Conservation (phyloP, 2,329 filamentous ascomycete species). For the Nemania diffusa region DNA sequence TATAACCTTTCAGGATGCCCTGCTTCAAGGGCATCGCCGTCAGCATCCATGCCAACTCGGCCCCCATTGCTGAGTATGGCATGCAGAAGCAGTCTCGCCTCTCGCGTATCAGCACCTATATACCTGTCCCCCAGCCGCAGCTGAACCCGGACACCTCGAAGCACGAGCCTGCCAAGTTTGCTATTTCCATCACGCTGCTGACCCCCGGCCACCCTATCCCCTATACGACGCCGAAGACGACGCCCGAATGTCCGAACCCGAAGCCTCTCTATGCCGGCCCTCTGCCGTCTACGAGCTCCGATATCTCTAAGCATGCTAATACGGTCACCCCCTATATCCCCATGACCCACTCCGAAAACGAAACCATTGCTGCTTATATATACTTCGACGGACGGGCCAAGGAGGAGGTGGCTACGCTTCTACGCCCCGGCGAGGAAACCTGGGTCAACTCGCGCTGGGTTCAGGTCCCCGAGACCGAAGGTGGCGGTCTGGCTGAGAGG, state of each 20-base stretch:
- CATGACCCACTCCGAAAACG: slow-evolving; percentile 90
- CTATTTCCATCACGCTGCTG: slow-evolving; percentile 95
- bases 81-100: slow-evolving; percentile 93
- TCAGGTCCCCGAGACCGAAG: slow-evolving; percentile 88
- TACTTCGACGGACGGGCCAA: slow-evolving; percentile 97
- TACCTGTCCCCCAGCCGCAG: slow-evolving; percentile 90
- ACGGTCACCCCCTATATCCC: slow-evolving; percentile 88
- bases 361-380: slow-evolving; percentile 98
- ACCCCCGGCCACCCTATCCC: slow-evolving; percentile 89
- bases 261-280: slow-evolving; percentile 83
- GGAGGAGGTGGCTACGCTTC: slow-evolving; percentile 94
- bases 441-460: slow-evolving; percentile 99
- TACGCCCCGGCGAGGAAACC: slow-evolving; percentile 93
- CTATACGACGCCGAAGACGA: slow-evolving; percentile 88
- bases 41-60: slow-evolving; percentile 85
- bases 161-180: slow-evolving; percentile 94
- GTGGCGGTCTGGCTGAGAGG: slow-evolving; percentile 92
- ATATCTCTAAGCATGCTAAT: slow-evolving; percentile 60
- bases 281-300: slow-evolving; percentile 65
- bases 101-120: slow-evolving; percentile 95
- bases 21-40: slow-evolving; percentile 99
- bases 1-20: slow-evolving; percentile 69
- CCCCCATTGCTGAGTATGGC: slow-evolving; percentile 90
- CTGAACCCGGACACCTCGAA: slow-evolving; percentile 76
- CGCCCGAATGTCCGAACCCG: slow-evolving; percentile 79